Evolutionary conservation across 208 protist genomes (phyloP), one percentile per base, ranked within the genome.

Genomic region (Acanthamoeba triangularis): DNA sequence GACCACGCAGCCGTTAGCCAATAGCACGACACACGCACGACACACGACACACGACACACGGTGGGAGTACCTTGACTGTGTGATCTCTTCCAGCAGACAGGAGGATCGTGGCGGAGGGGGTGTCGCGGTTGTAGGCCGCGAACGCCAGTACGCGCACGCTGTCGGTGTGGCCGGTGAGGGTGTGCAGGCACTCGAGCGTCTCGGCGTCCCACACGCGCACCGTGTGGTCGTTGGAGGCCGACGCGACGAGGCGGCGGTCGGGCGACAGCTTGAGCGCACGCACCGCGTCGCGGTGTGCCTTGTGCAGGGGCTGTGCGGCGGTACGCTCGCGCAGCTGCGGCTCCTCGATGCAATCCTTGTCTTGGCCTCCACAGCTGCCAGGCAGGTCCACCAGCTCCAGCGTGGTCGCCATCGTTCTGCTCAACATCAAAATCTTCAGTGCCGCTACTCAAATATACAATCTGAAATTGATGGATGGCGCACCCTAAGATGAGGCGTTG

Each of bases 191-290:
- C n/a, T 80, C 37, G 25, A 80, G 72, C 72, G 72, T 80, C 25
- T 80, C 72, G 37, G 72, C 72, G n/a, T 80, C 72, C 33, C 72
- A 49, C n/a, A 80, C 72, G 72, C 72, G 35, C 35, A 80, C 37
- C 25, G 35, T 80, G 37, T 28, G 35, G 72, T 80, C 72, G 37
- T 47, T 80, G 72, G 72, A 37, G 6, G 35, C 72, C 72, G 72
- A 49, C 2, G 72, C 72, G 33, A 80, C 1, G 25, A 80, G 33
- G 16, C 30, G 72, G 72, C 72, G n/a, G 37, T 80, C 72, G 37
- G 72, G 72, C 72, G 72, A 80, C 72, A 80, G 5, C 35, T 30
- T 20, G 18, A 80, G 33, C 72, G 72, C 72, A 7, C 30, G 30
- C 33, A 80, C 72, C 2, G 72, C 72, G 37, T 80, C 72, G 35